Conservation (phyloP, 1,284 basidiomycete species). For the Ceratobasidium sp. region DNA sequence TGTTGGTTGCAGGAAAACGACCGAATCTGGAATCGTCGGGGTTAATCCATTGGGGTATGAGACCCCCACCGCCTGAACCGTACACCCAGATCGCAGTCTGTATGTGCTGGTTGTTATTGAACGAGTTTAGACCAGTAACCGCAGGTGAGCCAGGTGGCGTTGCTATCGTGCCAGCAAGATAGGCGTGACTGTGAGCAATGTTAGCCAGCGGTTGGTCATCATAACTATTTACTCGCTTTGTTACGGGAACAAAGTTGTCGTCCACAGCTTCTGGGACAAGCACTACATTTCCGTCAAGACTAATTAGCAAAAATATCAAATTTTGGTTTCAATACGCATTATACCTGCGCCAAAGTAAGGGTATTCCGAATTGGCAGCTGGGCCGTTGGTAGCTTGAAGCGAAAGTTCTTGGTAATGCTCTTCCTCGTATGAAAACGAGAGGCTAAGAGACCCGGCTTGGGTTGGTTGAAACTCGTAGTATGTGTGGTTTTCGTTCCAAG, state of each 20-base stretch:
- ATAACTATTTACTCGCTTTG: background rate
- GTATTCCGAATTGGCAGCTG: background rate
- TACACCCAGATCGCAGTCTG: conserved; percentile 19
- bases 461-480: background rate
- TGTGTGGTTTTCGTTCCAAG: background rate
- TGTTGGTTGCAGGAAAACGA: no score
- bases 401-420: background rate
- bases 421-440: background rate
- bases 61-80: background rate
- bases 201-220: background rate
- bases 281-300: background rate
- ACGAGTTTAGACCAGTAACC: background rate
- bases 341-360: conserved; percentile 9
- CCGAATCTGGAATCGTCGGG: conserved; percentile 11
- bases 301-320: no score
- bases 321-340: no score
- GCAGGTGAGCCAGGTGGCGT: background rate
- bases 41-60: conserved; percentile 31
- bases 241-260: background rate
- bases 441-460: background rate
- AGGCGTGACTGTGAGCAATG: conserved; percentile 6
- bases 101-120: background rate
- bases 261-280: background rate
- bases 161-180: background rate
- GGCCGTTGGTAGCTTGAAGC: background rate